Conservation (phyloP, 495 filamentous ascomycete genomes). For the Xylaria scruposa region DNA sequence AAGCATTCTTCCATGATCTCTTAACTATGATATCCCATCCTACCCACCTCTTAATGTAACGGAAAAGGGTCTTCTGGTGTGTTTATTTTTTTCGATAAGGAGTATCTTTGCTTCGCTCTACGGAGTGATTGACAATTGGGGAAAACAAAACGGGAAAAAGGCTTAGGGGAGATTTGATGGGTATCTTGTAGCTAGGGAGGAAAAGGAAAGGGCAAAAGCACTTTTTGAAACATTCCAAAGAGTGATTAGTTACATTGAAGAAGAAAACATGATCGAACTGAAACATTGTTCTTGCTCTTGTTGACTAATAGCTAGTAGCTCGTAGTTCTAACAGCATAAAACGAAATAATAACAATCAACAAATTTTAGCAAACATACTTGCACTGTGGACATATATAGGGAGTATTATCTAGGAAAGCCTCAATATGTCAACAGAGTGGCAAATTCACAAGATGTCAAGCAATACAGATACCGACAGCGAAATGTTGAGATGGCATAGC, state of each 20-base stretch:
- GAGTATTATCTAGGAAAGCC: background rate
- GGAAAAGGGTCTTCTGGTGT: background rate
- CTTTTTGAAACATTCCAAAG: background rate
- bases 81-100: slow-evolving; percentile 8
- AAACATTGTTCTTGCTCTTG: background rate
- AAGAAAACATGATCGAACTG: background rate
- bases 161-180: background rate
- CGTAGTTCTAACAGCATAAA: background rate
- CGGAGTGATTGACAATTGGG: background rate
- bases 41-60: background rate
- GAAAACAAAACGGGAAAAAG: slow-evolving; percentile 1
- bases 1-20: slow-evolving; percentile 3
- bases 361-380: background rate
- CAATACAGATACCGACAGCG: background rate
- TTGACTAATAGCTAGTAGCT: background rate
- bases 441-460: background rate
- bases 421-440: background rate
- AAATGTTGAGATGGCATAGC: background rate
- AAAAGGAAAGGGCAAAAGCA: background rate
- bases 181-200: background rate
- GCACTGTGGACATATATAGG: background rate
- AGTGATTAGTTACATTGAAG: too few relatives aligned
- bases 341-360: background rate
- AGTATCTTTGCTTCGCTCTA: slow-evolving; percentile 22
- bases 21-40: slow-evolving; percentile 4